Conservation (phyloP, 2,329 filamentous ascomycete species). For the Colletotrichum sp. region DNA sequence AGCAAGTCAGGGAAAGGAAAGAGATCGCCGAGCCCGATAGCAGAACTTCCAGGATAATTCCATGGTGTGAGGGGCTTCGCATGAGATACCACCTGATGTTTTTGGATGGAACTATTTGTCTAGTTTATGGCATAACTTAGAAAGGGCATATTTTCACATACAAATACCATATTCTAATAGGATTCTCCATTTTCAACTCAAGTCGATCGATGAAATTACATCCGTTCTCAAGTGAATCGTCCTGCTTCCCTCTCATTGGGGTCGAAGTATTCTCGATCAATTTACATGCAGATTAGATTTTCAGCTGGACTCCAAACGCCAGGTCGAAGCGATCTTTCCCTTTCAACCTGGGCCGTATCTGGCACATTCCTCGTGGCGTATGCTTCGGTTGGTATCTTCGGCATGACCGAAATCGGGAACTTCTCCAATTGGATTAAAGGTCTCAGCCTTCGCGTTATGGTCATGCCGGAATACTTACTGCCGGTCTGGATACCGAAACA, state of each 20-base stretch:
- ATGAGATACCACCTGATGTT: background rate
- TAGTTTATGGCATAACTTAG: background rate
- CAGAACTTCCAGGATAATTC: conserved; percentile 24
- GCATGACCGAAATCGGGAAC: background rate
- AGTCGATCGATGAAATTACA: fast-evolving
- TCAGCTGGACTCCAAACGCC: background rate
- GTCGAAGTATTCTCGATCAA: no score
- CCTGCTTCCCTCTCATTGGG: no score
- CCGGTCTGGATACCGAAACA: background rate
- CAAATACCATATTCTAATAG: background rate
- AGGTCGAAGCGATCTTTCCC: background rate
- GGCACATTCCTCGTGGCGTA: background rate
- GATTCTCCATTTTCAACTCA: background rate
- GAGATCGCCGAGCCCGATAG: background rate
- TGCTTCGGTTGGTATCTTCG: background rate
- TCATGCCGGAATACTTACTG: background rate
- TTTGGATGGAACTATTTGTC: background rate
- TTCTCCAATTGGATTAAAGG: background rate
- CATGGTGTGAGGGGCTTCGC: background rate
- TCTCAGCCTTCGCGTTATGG: background rate
- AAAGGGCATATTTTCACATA: background rate
- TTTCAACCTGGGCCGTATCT: background rate
- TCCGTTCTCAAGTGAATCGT: no score
- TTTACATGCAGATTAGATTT: background rate
- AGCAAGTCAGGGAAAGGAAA: background rate